A percentile compares a stretch with the other conserved stretches of the same genome.
These are phyloP conservation scores for Globisporangium uncinulatum DNA, from an alignment of 352 stramenopile genomes.

Conservation along the genomic window DNA sequence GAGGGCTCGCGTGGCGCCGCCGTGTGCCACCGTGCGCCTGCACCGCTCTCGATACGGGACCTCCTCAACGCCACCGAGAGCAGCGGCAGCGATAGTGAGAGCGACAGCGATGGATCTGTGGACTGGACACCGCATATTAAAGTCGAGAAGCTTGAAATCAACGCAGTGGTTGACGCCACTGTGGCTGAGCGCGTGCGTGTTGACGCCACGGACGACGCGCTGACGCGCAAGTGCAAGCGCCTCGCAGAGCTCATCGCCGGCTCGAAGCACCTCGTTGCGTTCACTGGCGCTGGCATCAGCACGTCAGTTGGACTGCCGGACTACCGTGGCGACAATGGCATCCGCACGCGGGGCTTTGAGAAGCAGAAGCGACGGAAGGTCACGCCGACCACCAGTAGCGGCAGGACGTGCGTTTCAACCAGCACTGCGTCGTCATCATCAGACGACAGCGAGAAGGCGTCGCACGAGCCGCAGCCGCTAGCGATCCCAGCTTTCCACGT, in stretches of 20 bases:
- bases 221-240: constrained; percentile 54
- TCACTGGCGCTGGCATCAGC: constrained; percentile 77
- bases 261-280: constrained; percentile 69
- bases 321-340: constrained; percentile 77
- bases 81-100: background rate
- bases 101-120: background rate
- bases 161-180: background rate
- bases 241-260: constrained; percentile 52
- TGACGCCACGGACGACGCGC: constrained; percentile 10
- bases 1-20: constrained; percentile 3
- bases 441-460: constrained; percentile 15
- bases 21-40: background rate
- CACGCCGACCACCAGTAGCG: background rate
- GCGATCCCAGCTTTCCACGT: constrained; percentile 58
- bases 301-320: constrained; percentile 75
- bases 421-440: constrained; percentile 5
- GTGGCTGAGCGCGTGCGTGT: background rate
- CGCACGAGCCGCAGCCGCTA: background rate
- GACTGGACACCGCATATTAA: constrained; percentile 6
- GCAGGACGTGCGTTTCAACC: too few relatives aligned
- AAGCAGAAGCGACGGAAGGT: constrained; percentile 16
- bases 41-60: constrained; percentile 9
- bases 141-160: constrained; percentile 12
- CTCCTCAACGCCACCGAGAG: constrained; percentile 8
- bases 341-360: constrained; percentile 61